A percentile compares a stretch with the other conserved stretches of the same genome.
These are phyloP conservation scores for Malassezia obtusa DNA, from an alignment of 1,284 basidiomycete species.

Conservation along the genomic window DNA sequence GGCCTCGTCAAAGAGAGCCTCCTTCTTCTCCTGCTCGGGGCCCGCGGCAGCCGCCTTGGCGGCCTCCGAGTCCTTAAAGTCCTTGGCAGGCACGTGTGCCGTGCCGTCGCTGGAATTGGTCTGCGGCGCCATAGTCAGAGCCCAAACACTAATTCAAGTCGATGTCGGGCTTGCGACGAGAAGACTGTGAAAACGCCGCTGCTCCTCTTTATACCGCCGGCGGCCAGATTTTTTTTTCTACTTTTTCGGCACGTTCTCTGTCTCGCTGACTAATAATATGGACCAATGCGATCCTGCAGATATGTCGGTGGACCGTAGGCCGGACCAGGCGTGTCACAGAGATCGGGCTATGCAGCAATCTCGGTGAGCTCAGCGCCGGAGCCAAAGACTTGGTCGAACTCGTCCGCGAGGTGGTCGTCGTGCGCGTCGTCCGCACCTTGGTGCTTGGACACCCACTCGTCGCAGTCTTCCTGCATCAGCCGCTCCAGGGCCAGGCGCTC, in stretches of 20 bases:
- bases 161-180: constrained; percentile 2
- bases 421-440: constrained; percentile 15
- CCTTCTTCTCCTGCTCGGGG: constrained; percentile 44
- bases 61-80: constrained; percentile 39
- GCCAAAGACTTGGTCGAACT: constrained; percentile 36
- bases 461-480: constrained; percentile 31
- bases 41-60: constrained; percentile 43
- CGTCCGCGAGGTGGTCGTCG: constrained; percentile 21
- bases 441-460: constrained; percentile 24
- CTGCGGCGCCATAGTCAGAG: constrained; percentile 1
- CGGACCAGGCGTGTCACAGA: no score
- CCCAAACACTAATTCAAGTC: not conserved
- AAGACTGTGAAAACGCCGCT: not conserved
- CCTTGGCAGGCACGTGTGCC: constrained; percentile 40
- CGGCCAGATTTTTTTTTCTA: constrained; percentile 10
- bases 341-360: not conserved
- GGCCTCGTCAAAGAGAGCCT: constrained; percentile 49
- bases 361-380: constrained; percentile 13
- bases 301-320: no score
- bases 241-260: constrained; percentile 12
- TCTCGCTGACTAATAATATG: constrained; percentile 11
- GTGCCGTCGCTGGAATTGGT: constrained; percentile 28
- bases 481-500: constrained; percentile 54
- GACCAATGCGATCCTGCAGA: not conserved
- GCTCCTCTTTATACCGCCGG: constrained; percentile 14